Conservation (phyloP, 2,329 filamentous ascomycete genomes). For the Lojkania enalia region DNA sequence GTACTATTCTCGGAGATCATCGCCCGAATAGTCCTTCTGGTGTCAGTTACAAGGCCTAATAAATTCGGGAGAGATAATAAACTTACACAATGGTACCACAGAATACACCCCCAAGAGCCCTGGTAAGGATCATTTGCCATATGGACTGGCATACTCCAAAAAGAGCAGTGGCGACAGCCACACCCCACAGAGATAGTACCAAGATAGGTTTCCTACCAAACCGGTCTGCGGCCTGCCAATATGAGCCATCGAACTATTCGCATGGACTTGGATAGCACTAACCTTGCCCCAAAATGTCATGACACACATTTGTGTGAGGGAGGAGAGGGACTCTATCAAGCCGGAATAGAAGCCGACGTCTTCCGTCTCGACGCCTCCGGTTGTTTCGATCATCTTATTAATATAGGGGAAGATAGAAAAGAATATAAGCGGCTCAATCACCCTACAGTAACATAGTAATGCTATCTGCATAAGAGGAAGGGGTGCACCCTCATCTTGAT, state of each 20-base stretch:
- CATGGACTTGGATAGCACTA: slow-evolving; percentile 8
- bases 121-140: slow-evolving; percentile 74
- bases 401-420: slow-evolving; percentile 83
- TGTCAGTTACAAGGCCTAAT: slow-evolving; percentile 4
- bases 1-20: slow-evolving; percentile 78
- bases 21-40: slow-evolving; percentile 64
- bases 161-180: slow-evolving; percentile 61
- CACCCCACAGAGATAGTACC: slow-evolving; percentile 66
- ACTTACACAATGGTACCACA: slow-evolving; percentile 67
- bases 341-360: slow-evolving; percentile 81
- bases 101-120: slow-evolving; percentile 73
- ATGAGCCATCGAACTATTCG: not conserved
- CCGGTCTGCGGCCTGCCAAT: slow-evolving; percentile 60
- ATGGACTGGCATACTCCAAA: slow-evolving; percentile 70
- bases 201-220: slow-evolving; percentile 74
- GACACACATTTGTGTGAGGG: slow-evolving; percentile 73
- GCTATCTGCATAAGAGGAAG: slow-evolving; percentile 61
- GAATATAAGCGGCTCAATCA: slow-evolving; percentile 79
- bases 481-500: slow-evolving; percentile 28
- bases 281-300: slow-evolving; percentile 73
- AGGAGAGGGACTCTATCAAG: slow-evolving; percentile 72
- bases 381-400: slow-evolving; percentile 73
- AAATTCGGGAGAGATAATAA: not conserved
- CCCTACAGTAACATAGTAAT: slow-evolving; percentile 71
- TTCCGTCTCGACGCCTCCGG: slow-evolving; percentile 62